Evolutionary conservation across 805 yeast species (phyloP).

Genomic region (Wickerhamiella brachini): DNA sequence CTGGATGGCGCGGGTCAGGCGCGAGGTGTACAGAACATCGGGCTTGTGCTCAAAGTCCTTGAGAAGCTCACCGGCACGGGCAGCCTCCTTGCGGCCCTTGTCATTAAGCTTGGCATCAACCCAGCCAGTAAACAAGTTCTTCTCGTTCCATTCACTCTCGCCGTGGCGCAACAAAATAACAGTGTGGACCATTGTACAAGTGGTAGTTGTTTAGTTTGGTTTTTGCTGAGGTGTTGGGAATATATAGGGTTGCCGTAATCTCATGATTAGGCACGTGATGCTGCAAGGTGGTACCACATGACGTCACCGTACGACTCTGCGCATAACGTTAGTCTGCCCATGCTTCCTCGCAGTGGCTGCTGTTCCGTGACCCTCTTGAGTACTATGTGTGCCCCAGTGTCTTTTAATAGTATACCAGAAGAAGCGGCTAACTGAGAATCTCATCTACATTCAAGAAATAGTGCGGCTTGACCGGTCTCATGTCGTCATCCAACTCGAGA

Average conservation of each 20-base stretch:
- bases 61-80: conserved; percentile 82
- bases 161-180: conserved; percentile 96
- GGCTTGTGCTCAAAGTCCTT: conserved; percentile 76
- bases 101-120: conserved; percentile 82
- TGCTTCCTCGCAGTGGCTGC: too few species aligned
- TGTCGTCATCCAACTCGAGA: conserved; percentile 73
- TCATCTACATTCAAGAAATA: background rate
- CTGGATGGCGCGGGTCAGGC: conserved; percentile 87
- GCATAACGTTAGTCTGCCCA: too few species aligned
- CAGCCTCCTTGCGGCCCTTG: conserved; percentile 80
- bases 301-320: background rate
- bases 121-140: conserved; percentile 98
- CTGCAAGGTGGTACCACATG: background rate
- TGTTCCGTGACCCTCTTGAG: too few species aligned
- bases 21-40: conserved; percentile 81
- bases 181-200: conserved; percentile 28
- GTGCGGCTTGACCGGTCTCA: conserved; percentile 65
- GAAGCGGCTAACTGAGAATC: background rate
- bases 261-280: background rate
- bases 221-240: background rate
- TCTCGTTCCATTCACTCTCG: conserved; percentile 97
- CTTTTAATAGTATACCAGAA: too few species aligned
- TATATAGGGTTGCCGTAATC: background rate
- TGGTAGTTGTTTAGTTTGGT: background rate
- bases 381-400: too few species aligned